Conservation (phyloP, 1,284 basidiomycete genomes). For the Boletus sp. region DNA sequence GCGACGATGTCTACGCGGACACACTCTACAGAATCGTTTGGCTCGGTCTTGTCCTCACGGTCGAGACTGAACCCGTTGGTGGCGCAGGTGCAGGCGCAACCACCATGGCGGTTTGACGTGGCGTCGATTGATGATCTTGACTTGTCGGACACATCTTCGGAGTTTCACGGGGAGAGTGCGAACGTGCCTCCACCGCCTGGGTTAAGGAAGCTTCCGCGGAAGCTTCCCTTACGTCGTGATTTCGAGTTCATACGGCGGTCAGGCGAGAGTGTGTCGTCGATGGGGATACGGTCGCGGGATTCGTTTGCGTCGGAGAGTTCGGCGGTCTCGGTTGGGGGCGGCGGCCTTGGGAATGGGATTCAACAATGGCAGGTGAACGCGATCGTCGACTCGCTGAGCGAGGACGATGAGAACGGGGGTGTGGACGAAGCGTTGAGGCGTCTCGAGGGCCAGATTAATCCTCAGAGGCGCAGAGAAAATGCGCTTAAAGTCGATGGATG, state of each 20-base stretch:
- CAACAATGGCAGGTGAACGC: constrained; percentile 79
- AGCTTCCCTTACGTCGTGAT: constrained; percentile 66
- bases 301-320: constrained; percentile 46
- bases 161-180: constrained; percentile 26
- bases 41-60: constrained; percentile 36
- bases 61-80: constrained; percentile 39
- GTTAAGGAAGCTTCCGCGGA: constrained; percentile 49
- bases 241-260: constrained; percentile 73
- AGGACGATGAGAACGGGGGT: constrained; percentile 71
- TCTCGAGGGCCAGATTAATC: constrained; percentile 81
- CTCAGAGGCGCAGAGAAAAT: constrained; percentile 62
- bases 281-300: constrained; percentile 62
- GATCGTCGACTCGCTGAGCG: constrained; percentile 69
- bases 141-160: constrained; percentile 67
- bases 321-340: constrained; percentile 41
- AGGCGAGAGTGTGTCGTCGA: constrained; percentile 67
- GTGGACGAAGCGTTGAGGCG: constrained; percentile 74
- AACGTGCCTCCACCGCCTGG: constrained; percentile 46
- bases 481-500: constrained; percentile 75
- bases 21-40: constrained; percentile 58
- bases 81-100: constrained; percentile 32
- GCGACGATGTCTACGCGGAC: constrained; percentile 25
- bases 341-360: constrained; percentile 49
- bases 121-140: constrained; percentile 74
- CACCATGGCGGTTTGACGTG: constrained; percentile 59